Percentiles rank a stretch among this genome's conserved stretches.
Conservation (phyloP, 345 rosid species). For the Trapa incisa region DNA sequence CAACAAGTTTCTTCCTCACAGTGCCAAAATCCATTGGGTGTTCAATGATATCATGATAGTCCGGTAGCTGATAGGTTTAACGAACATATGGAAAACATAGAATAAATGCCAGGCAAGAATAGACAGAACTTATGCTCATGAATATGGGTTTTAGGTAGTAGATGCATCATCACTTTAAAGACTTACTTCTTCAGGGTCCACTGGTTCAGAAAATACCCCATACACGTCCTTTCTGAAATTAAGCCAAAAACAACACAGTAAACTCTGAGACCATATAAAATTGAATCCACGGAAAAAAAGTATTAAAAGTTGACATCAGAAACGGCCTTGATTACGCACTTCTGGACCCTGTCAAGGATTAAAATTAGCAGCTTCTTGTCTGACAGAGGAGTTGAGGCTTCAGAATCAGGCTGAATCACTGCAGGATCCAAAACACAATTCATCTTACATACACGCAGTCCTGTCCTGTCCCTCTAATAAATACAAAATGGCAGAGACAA, state of each 20-base stretch:
- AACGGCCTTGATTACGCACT: conserved; percentile 23
- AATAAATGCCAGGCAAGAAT: not conserved
- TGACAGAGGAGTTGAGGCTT: conserved; percentile 38
- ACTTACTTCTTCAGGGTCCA: conserved; percentile 58
- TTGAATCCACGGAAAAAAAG: conserved; percentile 14
- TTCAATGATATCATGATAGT: conserved; percentile 60
- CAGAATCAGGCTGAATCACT: conserved; percentile 24
- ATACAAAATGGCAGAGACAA: conserved; percentile 6
- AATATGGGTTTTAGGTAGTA: not conserved
- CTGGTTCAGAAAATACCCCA: conserved; percentile 59
- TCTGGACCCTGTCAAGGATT: conserved; percentile 53
- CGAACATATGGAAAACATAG: conserved; percentile 1
- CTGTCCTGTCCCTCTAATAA: not conserved
- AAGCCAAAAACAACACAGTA: conserved; percentile 10
- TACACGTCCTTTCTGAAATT: conserved; percentile 58
- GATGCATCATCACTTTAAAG: conserved; percentile 10
- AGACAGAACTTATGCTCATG: conserved; percentile 1
- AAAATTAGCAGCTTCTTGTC: conserved; percentile 41
- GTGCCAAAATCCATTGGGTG: conserved; percentile 88
- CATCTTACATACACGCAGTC: not conserved
- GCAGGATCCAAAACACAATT: not conserved
- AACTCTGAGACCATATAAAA: conserved; percentile 7
- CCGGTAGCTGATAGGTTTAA: conserved; percentile 58
- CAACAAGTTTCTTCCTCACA: conserved; percentile 45
- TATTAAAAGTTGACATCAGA: conserved; percentile 10